Evolutionary conservation across 345 rosid genomes (phyloP).

Genomic region (Adansonia digitata): DNA sequence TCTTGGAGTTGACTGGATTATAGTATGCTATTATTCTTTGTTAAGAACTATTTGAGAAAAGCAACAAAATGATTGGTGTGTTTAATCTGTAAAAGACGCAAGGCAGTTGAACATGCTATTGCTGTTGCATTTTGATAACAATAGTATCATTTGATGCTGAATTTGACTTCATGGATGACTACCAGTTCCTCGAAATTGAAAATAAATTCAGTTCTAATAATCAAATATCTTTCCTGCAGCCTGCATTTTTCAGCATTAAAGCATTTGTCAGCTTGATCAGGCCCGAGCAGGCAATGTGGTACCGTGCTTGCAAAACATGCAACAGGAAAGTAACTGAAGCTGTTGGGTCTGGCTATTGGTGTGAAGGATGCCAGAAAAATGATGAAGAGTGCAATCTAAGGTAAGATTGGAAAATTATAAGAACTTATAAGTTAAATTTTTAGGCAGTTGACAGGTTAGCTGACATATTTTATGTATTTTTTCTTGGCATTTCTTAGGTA

Average conservation of each 20-base stretch:
- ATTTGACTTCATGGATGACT: neutral
- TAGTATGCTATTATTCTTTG: neutral
- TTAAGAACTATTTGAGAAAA: neutral
- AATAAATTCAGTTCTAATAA: neutral
- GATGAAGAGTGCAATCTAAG: conserved; percentile 72
- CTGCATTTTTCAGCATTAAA: conserved; percentile 58
- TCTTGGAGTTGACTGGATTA: neutral
- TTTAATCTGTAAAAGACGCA: neutral
- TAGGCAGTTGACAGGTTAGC: neutral
- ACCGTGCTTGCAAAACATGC: conserved; percentile 90
- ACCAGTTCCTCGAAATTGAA: neutral
- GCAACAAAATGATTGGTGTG: neutral
- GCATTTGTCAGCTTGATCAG: conserved; percentile 71
- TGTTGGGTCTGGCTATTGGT: conserved; percentile 87
- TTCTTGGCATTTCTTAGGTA: conserved; percentile 36
- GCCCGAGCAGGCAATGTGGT: conserved; percentile 95
- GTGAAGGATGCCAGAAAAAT: conserved; percentile 93
- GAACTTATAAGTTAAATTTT: neutral
- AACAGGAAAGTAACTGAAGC: conserved; percentile 91
- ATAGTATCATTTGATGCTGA: neutral
- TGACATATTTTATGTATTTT: neutral
- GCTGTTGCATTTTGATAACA: neutral
- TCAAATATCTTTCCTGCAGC: conserved; percentile 38
- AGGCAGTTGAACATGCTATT: neutral
- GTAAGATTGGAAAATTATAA: conserved; percentile 22